Evolutionary conservation across 2,329 filamentous ascomycete species (phyloP).

Genomic region (Fusarium verrucosum): DNA sequence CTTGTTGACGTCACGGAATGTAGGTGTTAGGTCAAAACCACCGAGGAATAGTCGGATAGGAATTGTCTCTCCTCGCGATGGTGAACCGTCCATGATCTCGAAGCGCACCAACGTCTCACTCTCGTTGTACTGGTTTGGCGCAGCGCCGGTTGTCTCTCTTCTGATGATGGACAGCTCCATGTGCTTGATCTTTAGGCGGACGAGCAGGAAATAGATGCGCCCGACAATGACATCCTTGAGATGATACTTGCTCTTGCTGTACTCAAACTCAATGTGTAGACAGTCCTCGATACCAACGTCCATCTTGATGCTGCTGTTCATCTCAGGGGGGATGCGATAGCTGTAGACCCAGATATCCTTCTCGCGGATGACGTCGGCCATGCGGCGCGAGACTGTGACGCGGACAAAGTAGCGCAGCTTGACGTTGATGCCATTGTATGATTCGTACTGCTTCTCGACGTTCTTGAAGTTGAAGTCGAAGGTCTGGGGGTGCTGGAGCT

Average conservation of each 20-base stretch:
- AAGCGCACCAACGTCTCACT: constrained; percentile 98
- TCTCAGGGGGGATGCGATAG: constrained; percentile 97
- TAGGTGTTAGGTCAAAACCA: constrained; percentile 96
- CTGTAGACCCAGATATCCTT: constrained; percentile 99
- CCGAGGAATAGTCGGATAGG: constrained; percentile 96
- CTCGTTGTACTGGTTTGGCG: constrained; percentile 99
- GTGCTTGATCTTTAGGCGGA: constrained; percentile 98
- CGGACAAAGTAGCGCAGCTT: constrained; percentile 98
- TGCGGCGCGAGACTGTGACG: constrained; percentile 93
- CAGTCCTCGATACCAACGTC: constrained; percentile 99
- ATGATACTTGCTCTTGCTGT: constrained; percentile 99
- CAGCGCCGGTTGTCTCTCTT: constrained; percentile 93
- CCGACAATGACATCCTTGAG: constrained; percentile 99
- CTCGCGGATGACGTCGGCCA: constrained; percentile 97
- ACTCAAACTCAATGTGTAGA: constrained; percentile 98
- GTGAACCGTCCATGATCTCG: constrained; percentile 99
- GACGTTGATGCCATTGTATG: constrained; percentile 99
- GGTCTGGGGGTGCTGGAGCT: constrained; percentile 97
- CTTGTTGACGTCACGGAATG: constrained; percentile 99
- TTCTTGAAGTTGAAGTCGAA: constrained; percentile 99
- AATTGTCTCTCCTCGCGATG: constrained; percentile 92
- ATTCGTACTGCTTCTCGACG: constrained; percentile 99
- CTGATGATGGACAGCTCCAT: constrained; percentile 99
- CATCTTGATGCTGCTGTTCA: constrained; percentile 99
- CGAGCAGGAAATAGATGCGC: constrained; percentile 96